Conservation (phyloP, 2,329 filamentous ascomycete genomes). For the Sporothrix pseudoabietina region DNA sequence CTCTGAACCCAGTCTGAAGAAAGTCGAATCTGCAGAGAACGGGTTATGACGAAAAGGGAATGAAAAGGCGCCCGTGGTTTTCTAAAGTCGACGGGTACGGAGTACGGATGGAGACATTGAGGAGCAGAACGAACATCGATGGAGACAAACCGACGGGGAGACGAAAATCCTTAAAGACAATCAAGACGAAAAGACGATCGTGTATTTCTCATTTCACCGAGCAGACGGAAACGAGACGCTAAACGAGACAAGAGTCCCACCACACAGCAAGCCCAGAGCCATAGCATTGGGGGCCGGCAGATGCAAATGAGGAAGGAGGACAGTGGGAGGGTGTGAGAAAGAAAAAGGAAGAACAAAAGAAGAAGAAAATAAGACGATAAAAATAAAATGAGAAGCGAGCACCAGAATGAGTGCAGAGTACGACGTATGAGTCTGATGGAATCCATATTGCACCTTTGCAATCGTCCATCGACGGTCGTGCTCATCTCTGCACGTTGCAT, state of each 20-base stretch:
- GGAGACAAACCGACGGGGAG: neutral
- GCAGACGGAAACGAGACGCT: neutral
- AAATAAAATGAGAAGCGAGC: neutral
- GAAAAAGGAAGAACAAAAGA: neutral
- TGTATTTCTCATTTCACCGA: neutral
- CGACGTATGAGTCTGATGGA: conserved; percentile 3
- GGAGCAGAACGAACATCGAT: neutral
- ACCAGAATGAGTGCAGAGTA: neutral
- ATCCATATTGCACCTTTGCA: neutral
- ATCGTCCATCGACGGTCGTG: neutral
- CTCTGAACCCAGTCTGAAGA: neutral
- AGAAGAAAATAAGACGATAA: neutral
- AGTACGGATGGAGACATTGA: neutral
- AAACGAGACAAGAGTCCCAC: neutral
- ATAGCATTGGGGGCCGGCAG: conserved; percentile 18
- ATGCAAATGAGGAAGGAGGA: conserved; percentile 6
- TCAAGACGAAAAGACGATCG: neutral
- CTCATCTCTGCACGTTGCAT: conserved; percentile 9
- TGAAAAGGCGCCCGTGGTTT: conserved; percentile 27
- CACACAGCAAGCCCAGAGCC: neutral
- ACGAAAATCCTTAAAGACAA: neutral
- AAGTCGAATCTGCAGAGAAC: conserved; percentile 5
- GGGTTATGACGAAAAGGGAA: conserved; percentile 28
- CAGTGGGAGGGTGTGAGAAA: neutral
- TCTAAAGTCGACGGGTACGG: neutral